Base-by-base conservation (phyloP, 768 basidiomycete genomes). In the Clitopilus passeckerianus region DNA sequence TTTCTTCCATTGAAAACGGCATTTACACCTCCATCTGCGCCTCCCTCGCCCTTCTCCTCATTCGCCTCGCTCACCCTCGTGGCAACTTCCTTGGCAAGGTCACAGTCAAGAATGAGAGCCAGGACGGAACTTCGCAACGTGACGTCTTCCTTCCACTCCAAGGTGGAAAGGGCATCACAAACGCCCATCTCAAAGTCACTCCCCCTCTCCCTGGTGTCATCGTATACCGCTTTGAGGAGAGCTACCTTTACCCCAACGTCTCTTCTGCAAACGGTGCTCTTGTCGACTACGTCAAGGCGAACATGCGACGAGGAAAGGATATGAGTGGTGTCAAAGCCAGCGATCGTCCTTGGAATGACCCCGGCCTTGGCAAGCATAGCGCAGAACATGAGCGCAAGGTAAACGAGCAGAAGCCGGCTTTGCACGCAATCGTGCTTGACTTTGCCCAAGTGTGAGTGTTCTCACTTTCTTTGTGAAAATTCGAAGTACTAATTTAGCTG, bases 301-400 rank as follows among this genome's bases (percentile, higher is more conserved):
- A 87, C 65, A 93, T 89, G 66, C 81, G 86, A 33, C 83, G 90
- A 55, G 94, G 92, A 20, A 83, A 80, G 66, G 90, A 95, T 70
- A 78, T 90, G 71, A 78, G 80, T 56, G 67, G 73, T n/a, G 76
- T 92, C 61, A 81, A 73, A 58, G 72, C 84, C 50, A 78, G 81
- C 61, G 93, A 96, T 69, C 85, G 95, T 44, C 83, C 92, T 12
- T 99, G 96, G 96, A 99, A 99, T 68, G 95, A 97, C 65, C 87
- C 91, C 9, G 92, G 93, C 24, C 90, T 91, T 18, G 65, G 71
- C 54, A 76, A 79, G 16, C 77, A 79, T 14, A 75, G 76, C 5
- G 73, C 72, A 0, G 75, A 67, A 0, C 80, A 75, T 23, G 84
- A 86, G 41, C 81, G 78, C 61, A 72, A 66, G 53, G 75, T 73